phyloP scores from a whole-genome alignment of 2,329 filamentous ascomycete species.

The Pyricularia sp. region DNA sequence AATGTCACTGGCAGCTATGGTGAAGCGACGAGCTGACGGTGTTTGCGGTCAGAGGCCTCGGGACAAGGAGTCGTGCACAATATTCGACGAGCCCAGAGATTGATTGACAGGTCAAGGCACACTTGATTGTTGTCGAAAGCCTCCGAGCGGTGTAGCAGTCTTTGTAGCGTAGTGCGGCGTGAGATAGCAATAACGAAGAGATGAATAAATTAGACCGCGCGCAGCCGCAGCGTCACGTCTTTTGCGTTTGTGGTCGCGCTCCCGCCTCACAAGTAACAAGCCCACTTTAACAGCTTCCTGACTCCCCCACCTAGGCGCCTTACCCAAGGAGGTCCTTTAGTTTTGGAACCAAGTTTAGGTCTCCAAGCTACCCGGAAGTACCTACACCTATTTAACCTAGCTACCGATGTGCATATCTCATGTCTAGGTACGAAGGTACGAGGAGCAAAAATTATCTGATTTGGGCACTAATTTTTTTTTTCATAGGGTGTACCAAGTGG shows the following conservation, averaged over 20 bases:
- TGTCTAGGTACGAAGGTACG: neutral
- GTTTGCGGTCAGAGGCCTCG: neutral
- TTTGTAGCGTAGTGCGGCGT: neutral
- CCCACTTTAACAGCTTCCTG: neutral
- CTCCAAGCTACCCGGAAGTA: neutral
- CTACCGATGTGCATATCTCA: neutral
- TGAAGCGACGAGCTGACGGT: neutral
- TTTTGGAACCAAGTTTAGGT: neutral
- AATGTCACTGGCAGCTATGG: neutral
- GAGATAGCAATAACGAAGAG: neutral
- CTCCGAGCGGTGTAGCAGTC: neutral
- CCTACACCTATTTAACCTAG: neutral
- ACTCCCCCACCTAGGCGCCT: neutral
- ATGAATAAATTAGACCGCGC: conserved; percentile 1
- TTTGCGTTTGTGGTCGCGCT: neutral
- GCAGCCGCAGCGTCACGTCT: conserved; percentile 1
- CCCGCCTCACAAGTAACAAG: neutral
- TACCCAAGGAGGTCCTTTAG: neutral
- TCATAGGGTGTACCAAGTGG: neutral
- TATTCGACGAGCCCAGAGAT: neutral
- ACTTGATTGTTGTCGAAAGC: neutral
- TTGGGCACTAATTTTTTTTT: neutral
- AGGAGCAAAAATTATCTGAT: neutral
- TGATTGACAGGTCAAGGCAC: neutral
- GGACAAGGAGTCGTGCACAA: neutral